Evolutionary conservation across 2,329 filamentous ascomycete species (phyloP), one percentile per base, ranked within the genome.

Genomic region (Chaetomium globosum): DNA sequence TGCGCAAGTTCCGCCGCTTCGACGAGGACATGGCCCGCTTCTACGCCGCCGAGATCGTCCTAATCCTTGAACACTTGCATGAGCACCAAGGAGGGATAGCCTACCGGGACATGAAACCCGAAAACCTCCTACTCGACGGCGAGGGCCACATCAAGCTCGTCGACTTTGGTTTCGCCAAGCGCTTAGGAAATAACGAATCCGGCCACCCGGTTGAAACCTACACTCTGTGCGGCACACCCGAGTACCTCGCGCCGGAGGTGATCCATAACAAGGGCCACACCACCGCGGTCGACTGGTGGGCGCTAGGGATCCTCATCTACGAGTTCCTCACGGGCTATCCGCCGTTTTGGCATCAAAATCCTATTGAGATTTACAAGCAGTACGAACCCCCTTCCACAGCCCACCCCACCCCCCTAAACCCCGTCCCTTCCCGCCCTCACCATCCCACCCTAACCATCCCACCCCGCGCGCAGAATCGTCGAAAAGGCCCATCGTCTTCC

Each of bases 211-310:
- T 82, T 58, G 90, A 93, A 78, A 93, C 91, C 6, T 94, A 93
- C 73, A 94, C 91, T 3, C 83, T 94, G 31, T 94, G 91, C 77
- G 91, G 91, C 59, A 94, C 91, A 1, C 91, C 91, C 54, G 91
- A 94, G 74, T 94, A 94, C 75, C 86, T 94, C 54, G 91, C 91
- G 1, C 91, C 91, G 5, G 91, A 94, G 78, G 91, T 94, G 51
- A 93, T 94, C 71, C 87, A 92, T 70, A 93, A 92, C 75, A 92
- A 91, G 74, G 91, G 89, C 13, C 87, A 89, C 73, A 88, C 85
- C 2, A 87, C 85, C 2, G 90, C 91, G 16, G 91, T 94, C 43
- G 91, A 94, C 80, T 94, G 91, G 91, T 94, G 91, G 91, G 91
- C 91, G 0, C 82, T 95, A 70, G 91, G 91, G 30, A 93, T 94